phyloP scores from a whole-genome alignment of 2,329 filamentous ascomycete genomes.

The Diaporthe sp. region DNA sequence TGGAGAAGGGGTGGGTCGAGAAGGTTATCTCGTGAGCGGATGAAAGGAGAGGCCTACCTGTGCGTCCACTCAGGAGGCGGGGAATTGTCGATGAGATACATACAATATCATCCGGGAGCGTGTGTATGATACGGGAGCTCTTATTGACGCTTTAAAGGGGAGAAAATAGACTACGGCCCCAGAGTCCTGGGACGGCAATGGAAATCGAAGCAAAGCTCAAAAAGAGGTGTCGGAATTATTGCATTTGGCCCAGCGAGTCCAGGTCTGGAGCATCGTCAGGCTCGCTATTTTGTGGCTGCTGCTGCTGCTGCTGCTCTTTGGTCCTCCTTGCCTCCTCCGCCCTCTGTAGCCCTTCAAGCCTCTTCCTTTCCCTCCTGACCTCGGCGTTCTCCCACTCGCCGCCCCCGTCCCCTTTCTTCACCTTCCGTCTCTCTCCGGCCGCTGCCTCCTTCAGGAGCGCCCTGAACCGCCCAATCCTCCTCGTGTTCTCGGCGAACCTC shows the following conservation, averaged over 20 bases:
- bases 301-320: conserved; percentile 52
- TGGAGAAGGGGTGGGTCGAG: conserved; percentile 91
- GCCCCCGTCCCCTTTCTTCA: conserved; percentile 52
- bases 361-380: conserved; percentile 67
- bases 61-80: too few relatives aligned
- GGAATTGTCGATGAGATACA: too few relatives aligned
- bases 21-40: conserved; percentile 72
- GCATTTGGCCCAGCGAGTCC: conserved; percentile 15
- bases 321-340: conserved; percentile 62
- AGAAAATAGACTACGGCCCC: not conserved
- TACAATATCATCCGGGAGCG: not conserved
- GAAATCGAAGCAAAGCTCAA: not conserved
- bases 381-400: conserved; percentile 68
- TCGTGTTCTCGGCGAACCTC: conserved; percentile 78
- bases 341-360: conserved; percentile 69
- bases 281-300: conserved; percentile 29
- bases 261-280: conserved; percentile 28
- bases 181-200: not conserved
- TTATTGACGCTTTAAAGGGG: not conserved
- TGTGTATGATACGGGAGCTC: conserved; percentile 22
- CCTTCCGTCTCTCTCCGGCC: conserved; percentile 22
- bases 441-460: conserved; percentile 58
- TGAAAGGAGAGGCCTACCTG: not conserved
- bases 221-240: conserved; percentile 6
- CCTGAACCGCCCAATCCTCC: conserved; percentile 76